phyloP scores from a whole-genome alignment of 805 yeast genomes.

The Teunomyces tritomae region DNA sequence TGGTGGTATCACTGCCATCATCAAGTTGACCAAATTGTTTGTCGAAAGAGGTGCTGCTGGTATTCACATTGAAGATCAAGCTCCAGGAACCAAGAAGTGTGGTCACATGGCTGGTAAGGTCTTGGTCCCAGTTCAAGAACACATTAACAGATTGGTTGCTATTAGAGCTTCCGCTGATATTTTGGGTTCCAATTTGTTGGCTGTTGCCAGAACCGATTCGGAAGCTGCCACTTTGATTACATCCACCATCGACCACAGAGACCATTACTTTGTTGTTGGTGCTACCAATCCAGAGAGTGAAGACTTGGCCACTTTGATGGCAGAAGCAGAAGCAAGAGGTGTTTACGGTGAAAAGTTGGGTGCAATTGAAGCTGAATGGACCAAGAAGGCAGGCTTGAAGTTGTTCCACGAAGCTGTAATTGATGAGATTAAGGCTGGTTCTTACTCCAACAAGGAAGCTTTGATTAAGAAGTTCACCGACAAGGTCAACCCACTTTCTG shows the following conservation, averaged over 20 bases:
- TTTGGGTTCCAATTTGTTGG: constrained; percentile 78
- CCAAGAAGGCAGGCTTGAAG: constrained; percentile 75
- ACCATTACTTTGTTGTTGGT: constrained; percentile 89
- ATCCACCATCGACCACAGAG: constrained; percentile 91
- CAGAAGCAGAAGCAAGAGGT: constrained; percentile 77
- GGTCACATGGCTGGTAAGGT: constrained; percentile 99
- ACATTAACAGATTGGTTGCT: constrained; percentile 89
- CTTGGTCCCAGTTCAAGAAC: constrained; percentile 95
- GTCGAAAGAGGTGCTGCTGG: constrained; percentile 99
- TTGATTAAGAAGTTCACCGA: constrained; percentile 64
- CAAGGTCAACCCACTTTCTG: constrained; percentile 71
- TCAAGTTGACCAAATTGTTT: constrained; percentile 92
- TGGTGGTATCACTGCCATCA: constrained; percentile 96
- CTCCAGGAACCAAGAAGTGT: constrained; percentile 97
- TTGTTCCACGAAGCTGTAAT: constrained; percentile 89
- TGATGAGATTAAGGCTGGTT: constrained; percentile 69
- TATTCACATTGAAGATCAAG: constrained; percentile 97
- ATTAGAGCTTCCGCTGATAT: constrained; percentile 95
- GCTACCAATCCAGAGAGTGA: constrained; percentile 80
- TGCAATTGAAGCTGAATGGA: constrained; percentile 79
- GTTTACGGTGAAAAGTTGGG: constrained; percentile 68
- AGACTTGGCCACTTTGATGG: constrained; percentile 73
- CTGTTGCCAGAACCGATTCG: constrained; percentile 94
- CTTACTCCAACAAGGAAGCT: constrained; percentile 56
- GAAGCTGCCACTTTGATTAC: constrained; percentile 96